Percentiles rank a stretch among this genome's conserved stretches.
phyloP scores from a whole-genome alignment of 73 alveolate species.

The Symbiodinium pilosum region DNA sequence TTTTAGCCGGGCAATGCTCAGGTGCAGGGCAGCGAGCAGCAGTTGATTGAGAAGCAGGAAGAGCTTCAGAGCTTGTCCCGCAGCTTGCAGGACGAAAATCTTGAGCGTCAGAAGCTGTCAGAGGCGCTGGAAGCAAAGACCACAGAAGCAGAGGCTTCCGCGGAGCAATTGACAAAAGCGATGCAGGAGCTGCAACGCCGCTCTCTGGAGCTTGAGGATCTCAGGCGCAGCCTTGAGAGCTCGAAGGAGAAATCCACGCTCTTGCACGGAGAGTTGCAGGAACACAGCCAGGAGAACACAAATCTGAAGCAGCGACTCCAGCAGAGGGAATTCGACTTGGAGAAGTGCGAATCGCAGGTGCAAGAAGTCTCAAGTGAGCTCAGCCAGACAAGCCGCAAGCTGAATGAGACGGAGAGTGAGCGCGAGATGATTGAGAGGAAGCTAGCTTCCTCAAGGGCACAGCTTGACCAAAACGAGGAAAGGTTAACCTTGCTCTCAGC shows the following conservation, averaged over 20 bases:
- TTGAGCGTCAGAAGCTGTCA: not conserved
- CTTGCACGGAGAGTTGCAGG: not conserved
- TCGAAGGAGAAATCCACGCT: not conserved
- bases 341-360: not conserved
- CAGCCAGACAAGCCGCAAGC: not conserved
- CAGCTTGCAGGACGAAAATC: not conserved
- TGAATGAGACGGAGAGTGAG: not conserved
- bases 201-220: conserved; percentile 26
- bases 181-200: not conserved
- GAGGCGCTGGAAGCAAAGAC: conserved; percentile 17
- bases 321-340: conserved; percentile 17
- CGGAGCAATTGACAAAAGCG: not conserved
- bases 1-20: not conserved
- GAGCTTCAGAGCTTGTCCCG: conserved; percentile 16
- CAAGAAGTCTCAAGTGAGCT: not conserved
- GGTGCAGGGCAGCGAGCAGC: conserved; percentile 24
- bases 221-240: not conserved
- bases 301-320: not conserved
- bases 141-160: conserved; percentile 38
- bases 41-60: not conserved
- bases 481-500: not conserved
- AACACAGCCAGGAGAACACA: not conserved
- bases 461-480: conserved; percentile 25
- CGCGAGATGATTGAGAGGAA: not conserved
- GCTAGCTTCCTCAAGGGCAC: conserved; percentile 2